Conservation (phyloP, 805 yeast genomes). For the Sugiyamaella boreocaroliniensis region DNA sequence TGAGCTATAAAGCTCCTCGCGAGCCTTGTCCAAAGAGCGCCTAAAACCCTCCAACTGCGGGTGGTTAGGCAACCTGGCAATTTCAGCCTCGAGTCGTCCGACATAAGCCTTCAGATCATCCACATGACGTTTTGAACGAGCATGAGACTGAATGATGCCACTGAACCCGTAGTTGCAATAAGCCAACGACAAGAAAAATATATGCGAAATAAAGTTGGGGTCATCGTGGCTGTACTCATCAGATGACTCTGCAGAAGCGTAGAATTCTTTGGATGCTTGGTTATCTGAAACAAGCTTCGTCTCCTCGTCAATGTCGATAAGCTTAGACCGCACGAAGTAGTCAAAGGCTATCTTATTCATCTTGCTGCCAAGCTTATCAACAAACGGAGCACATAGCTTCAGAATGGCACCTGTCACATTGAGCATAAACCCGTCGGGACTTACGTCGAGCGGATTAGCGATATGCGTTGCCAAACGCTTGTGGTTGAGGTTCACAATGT, state of each 20-base stretch:
- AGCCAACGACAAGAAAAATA: conserved; percentile 72
- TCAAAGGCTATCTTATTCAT: conserved; percentile 70
- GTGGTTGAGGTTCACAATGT: conserved; percentile 74
- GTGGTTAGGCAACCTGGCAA: conserved; percentile 25
- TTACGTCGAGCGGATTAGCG: conserved; percentile 57
- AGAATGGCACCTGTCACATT: conserved; percentile 64
- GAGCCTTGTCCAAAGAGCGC: conserved; percentile 39
- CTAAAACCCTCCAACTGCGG: conserved; percentile 11
- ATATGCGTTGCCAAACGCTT: conserved; percentile 56
- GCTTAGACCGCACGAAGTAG: conserved; percentile 48
- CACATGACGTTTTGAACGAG: conserved; percentile 44
- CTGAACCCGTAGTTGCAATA: conserved; percentile 86
- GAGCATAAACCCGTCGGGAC: conserved; percentile 76
- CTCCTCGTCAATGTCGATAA: conserved; percentile 69
- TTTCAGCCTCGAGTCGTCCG: conserved; percentile 39
- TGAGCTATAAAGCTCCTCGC: conserved; percentile 34
- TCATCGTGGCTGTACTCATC: conserved; percentile 22
- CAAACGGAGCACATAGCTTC: conserved; percentile 75
- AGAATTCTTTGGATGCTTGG: conserved; percentile 58
- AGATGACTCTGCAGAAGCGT: conserved; percentile 23
- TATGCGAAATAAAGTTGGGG: conserved; percentile 80
- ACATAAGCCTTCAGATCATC: conserved; percentile 46
- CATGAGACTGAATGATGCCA: conserved; percentile 57
- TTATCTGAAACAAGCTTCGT: conserved; percentile 74
- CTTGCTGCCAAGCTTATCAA: conserved; percentile 58